Conservation (phyloP, 208 protist species). For the Acanthamoeba divionensis region DNA sequence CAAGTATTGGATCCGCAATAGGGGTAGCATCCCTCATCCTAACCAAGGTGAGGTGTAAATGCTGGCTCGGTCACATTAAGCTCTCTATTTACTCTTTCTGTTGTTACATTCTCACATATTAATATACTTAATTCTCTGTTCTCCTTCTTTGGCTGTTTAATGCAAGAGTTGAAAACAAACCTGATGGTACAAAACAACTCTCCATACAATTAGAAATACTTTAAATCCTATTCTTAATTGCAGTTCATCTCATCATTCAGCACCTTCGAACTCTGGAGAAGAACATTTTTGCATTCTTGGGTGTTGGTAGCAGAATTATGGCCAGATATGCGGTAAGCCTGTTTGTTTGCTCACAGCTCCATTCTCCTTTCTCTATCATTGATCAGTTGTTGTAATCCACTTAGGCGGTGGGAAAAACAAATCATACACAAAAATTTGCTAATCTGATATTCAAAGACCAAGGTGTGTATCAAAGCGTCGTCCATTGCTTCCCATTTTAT, state of each 20-base stretch:
- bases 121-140: no score
- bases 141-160: no score
- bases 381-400: background rate
- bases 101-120: no score
- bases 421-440: background rate
- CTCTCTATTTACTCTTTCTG: no score
- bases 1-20: background rate
- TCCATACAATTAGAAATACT: no score
- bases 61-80: no score
- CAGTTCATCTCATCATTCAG: background rate
- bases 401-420: background rate
- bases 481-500: background rate
- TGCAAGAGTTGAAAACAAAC: no score
- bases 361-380: background rate
- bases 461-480: background rate
- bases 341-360: background rate
- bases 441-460: slow-evolving; percentile 16
- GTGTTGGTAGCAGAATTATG: background rate
- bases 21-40: background rate
- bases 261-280: slow-evolving; percentile 30
- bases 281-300: slow-evolving; percentile 28
- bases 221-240: no score
- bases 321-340: background rate
- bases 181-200: no score
- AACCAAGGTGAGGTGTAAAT: no score